These are phyloP conservation scores for Rhododendron henanense DNA, from an alignment of 148 eudicot genomes.

Conservation along the genomic window DNA sequence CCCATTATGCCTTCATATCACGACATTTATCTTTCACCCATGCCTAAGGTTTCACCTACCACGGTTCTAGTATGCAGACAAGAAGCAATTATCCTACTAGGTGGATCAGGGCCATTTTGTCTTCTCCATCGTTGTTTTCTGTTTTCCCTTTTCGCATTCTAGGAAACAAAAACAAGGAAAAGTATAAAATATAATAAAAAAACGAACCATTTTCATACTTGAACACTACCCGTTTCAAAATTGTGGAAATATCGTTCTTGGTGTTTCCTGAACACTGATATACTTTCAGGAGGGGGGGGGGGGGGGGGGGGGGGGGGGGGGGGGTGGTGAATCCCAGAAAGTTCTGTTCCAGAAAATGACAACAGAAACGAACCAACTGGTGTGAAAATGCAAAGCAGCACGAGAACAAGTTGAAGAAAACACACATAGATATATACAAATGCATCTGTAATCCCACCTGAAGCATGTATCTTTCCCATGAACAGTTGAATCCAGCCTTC, in stretches of 20 bases:
- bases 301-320: background rate
- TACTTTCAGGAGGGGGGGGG: background rate
- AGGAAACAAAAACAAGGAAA: background rate
- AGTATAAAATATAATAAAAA: background rate
- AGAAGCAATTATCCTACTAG: constrained; percentile 3
- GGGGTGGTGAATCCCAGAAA: background rate
- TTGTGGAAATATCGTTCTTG: background rate
- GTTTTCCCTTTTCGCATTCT: background rate
- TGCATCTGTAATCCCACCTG: constrained; percentile 47
- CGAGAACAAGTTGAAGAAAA: background rate
- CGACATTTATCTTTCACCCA: background rate
- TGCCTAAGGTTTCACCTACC: background rate
- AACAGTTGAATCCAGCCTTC: constrained; percentile 76
- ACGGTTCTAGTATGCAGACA: background rate
- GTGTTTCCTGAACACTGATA: background rate
- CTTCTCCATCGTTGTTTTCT: background rate
- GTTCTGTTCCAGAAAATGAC: background rate
- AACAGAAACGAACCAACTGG: background rate
- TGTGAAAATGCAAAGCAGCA: background rate
- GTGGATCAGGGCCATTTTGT: background rate
- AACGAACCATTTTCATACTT: background rate
- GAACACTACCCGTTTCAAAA: background rate
- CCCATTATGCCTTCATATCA: background rate
- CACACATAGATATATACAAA: background rate
- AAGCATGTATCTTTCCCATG: constrained; percentile 58